phyloP scores from a whole-genome alignment of 2,329 filamentous ascomycete species.

The Neofusicoccum parvum region DNA sequence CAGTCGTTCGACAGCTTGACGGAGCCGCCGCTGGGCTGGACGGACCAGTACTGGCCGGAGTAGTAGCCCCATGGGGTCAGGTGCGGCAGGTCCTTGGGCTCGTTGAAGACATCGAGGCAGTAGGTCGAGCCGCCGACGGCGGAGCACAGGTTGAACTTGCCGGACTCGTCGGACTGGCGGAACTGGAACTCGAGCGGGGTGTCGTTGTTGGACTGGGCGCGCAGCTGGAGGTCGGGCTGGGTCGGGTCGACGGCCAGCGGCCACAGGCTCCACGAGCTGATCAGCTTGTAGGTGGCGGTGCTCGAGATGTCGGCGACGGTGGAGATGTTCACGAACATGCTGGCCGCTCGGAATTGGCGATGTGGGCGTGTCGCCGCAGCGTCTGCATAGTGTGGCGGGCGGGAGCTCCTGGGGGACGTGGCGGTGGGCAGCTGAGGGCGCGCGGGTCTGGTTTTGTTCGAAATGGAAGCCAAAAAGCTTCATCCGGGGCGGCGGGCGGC shows the following conservation, averaged over 20 bases:
- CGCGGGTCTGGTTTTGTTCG: not conserved
- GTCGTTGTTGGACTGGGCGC: not conserved
- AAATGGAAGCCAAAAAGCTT: not conserved
- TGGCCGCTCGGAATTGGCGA: not conserved
- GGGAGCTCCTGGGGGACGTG: not conserved
- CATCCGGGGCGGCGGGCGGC: not conserved
- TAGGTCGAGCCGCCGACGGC: not conserved
- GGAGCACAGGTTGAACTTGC: constrained; percentile 11
- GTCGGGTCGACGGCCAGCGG: constrained; percentile 10
- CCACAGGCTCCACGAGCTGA: constrained; percentile 9
- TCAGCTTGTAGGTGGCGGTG: constrained; percentile 13
- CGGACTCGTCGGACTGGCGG: not conserved
- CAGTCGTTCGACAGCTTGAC: constrained; percentile 14
- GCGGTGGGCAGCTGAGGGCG: not conserved
- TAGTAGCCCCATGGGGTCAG: constrained; percentile 11
- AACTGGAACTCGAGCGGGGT: constrained; percentile 16
- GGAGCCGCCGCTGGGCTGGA: not conserved
- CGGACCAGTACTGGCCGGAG: constrained; percentile 15
- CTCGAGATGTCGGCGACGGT: constrained; percentile 10
- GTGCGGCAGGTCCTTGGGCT: not conserved
- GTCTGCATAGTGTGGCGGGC: constrained; percentile 7
- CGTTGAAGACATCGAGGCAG: constrained; percentile 13
- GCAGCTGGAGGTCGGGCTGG: constrained; percentile 5
- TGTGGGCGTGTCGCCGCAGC: not conserved
- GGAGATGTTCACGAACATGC: constrained; percentile 16